These are phyloP conservation scores for Sphaerostilbella broomeana DNA, from an alignment of 2,329 filamentous ascomycete genomes.

Conservation along the genomic window DNA sequence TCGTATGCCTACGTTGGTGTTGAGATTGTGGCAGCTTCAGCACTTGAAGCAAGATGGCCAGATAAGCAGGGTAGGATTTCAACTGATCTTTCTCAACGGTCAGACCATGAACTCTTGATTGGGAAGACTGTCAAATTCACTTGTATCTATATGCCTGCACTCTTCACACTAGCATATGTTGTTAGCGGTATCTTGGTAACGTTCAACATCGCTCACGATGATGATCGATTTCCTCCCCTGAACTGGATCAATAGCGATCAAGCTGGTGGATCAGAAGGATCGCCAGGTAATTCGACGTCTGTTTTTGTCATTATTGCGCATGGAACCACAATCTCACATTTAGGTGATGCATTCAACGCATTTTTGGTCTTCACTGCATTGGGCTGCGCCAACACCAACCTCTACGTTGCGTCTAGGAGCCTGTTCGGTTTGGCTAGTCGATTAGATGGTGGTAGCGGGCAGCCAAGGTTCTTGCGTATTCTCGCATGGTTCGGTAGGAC, in stretches of 20 bases:
- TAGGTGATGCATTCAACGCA: slow-evolving; percentile 25
- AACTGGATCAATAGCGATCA: slow-evolving; percentile 17
- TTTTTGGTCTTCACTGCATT: slow-evolving; percentile 29
- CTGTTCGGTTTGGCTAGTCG: slow-evolving; percentile 27
- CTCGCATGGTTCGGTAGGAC: slow-evolving; percentile 28
- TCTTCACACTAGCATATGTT: slow-evolving; percentile 22
- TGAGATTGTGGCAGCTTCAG: slow-evolving; percentile 27
- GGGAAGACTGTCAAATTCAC: slow-evolving; percentile 21
- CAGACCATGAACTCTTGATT: slow-evolving; percentile 16
- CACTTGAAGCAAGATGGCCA: slow-evolving; percentile 26
- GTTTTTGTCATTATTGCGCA: slow-evolving; percentile 24
- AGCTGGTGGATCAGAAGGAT: background rate
- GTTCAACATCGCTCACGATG: slow-evolving; percentile 19
- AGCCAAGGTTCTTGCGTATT: slow-evolving; percentile 19
- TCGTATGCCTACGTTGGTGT: slow-evolving; percentile 29
- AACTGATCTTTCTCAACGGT: background rate
- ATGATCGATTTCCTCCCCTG: slow-evolving; percentile 20
- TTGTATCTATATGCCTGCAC: slow-evolving; percentile 20
- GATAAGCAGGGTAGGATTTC: slow-evolving; percentile 1
- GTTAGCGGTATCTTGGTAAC: slow-evolving; percentile 21
- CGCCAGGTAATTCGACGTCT: slow-evolving; percentile 13
- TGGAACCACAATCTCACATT: slow-evolving; percentile 11
- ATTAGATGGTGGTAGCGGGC: slow-evolving; percentile 21
- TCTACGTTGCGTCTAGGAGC: slow-evolving; percentile 30
- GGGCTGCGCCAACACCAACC: slow-evolving; percentile 28